Percentiles rank a stretch among this genome's conserved stretches.
Evolutionary conservation across 352 stramenopile genomes (phyloP).

Genomic region (Pythium aristosporum): DNA sequence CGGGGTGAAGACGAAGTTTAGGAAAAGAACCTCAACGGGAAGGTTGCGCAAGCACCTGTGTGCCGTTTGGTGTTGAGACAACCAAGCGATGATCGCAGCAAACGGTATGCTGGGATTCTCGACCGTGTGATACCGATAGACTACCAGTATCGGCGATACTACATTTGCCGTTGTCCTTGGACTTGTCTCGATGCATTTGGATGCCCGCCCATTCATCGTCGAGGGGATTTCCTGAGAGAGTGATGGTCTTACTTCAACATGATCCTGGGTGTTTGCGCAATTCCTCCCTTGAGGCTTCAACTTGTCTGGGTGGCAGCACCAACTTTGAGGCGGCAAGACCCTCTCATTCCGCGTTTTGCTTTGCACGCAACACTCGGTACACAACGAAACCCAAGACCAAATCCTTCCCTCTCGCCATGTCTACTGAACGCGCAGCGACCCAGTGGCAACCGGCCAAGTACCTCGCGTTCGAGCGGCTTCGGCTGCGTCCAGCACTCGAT

Average conservation of each 20-base stretch:
- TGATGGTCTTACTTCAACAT: neutral
- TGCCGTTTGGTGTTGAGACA: too few relatives aligned
- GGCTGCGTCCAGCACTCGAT: constrained; percentile 62
- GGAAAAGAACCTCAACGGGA: too few relatives aligned
- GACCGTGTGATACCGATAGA: too few relatives aligned
- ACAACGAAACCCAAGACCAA: neutral
- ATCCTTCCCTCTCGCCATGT: neutral
- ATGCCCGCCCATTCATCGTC: too few relatives aligned
- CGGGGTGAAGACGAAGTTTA: too few relatives aligned
- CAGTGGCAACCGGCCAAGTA: constrained; percentile 62
- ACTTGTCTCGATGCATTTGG: too few relatives aligned
- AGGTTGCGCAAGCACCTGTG: too few relatives aligned
- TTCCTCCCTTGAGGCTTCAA: neutral
- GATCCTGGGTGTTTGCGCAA: neutral
- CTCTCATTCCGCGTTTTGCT: neutral
- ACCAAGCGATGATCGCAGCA: too few relatives aligned
- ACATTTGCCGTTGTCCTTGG: too few relatives aligned
- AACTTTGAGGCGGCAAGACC: neutral
- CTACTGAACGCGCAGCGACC: constrained; percentile 28
- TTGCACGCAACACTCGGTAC: neutral
- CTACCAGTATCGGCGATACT: too few relatives aligned
- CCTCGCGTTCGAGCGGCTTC: constrained; percentile 61
- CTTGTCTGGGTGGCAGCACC: neutral
- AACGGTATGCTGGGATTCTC: too few relatives aligned
- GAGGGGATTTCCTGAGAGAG: neutral